Evolutionary conservation across 1,284 basidiomycete species (phyloP), one percentile per base, ranked within the genome.

Genomic region (Sanguinoderma infundibulare): DNA sequence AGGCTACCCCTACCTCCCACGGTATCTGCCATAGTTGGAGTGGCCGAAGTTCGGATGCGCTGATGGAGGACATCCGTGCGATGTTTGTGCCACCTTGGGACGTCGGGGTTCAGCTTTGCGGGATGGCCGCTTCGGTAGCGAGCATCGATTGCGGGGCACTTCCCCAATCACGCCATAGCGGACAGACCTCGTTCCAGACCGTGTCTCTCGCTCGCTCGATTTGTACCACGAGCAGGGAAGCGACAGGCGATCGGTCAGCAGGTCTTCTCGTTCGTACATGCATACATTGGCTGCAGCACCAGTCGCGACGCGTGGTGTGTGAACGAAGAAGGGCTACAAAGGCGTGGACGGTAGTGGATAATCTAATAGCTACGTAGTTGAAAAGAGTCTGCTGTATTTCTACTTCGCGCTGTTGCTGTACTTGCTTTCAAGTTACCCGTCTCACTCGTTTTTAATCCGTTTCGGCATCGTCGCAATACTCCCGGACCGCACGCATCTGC

Each of bases 1-100:
- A 24, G 32, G 9, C 28, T 49, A 60, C 22, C 5, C 46, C 51
- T 61, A 55, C 28, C 65, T 62, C 22, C 65, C 65, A 20, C 57
- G 36, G 53, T 66, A 66, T 35, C 57, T 66, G 35, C 65, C 65
- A 53, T 66, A 63, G 49, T 42, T 3, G 55, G 38, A 26, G 28
- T 15, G 30, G 17, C 9, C 35, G 17, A 20, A 24, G 20, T 32
- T 9, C 20, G 20, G 30, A 20, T 10, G 12, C 30, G 34, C 49
- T 20, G 34, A 22, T 22, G 20, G 14, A 24, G 49, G 32, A 32
- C 49, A n/a, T 20, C 20, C 14, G 32, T 5, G 42, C 8, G 42
- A 26, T 46, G 17, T 46, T 46, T 26, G 14, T 46, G 14, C 42
- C 42, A 6, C 24, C 24, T 15, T 7, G 42, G 24, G 42, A 26